These are phyloP conservation scores for Ganoderma lingzhi DNA, from an alignment of 1,284 basidiomycete species.

Conservation along the genomic window DNA sequence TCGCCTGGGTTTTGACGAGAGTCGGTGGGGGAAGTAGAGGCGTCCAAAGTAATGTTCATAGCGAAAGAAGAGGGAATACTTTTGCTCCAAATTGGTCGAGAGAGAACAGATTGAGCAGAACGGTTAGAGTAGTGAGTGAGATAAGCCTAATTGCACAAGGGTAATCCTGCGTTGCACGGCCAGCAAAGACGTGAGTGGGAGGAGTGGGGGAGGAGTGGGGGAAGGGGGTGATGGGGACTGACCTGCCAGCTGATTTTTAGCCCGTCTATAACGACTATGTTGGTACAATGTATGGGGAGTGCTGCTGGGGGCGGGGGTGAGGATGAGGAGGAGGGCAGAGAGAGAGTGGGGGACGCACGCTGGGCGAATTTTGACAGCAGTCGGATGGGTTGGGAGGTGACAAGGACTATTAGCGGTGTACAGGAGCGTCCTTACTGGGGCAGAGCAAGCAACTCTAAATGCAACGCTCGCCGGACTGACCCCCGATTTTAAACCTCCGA, in stretches of 20 bases:
- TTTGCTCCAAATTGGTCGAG: constrained; percentile 62
- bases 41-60: constrained; percentile 76
- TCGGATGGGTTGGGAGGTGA: constrained; percentile 46
- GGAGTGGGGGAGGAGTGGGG: constrained; percentile 35
- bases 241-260: constrained; percentile 79
- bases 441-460: constrained; percentile 51
- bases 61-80: constrained; percentile 56
- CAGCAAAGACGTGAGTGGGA: constrained; percentile 17
- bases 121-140: constrained; percentile 58
- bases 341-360: constrained; percentile 37
- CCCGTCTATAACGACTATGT: constrained; percentile 81
- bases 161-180: constrained; percentile 53
- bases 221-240: constrained; percentile 32
- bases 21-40: constrained; percentile 74
- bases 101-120: constrained; percentile 62
- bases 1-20: constrained; percentile 69
- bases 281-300: constrained; percentile 68
- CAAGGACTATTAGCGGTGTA: constrained; percentile 48
- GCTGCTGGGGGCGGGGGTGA: constrained; percentile 40
- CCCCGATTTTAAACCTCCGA: constrained; percentile 54
- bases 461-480: constrained; percentile 52
- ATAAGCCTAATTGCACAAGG: constrained; percentile 74
- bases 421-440: constrained; percentile 39
- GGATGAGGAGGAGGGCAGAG: constrained; percentile 33
- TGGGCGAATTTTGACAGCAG: constrained; percentile 41